Base-by-base conservation (phyloP, 2,329 filamentous ascomycete species). In the Fusarium drepaniforme region DNA sequence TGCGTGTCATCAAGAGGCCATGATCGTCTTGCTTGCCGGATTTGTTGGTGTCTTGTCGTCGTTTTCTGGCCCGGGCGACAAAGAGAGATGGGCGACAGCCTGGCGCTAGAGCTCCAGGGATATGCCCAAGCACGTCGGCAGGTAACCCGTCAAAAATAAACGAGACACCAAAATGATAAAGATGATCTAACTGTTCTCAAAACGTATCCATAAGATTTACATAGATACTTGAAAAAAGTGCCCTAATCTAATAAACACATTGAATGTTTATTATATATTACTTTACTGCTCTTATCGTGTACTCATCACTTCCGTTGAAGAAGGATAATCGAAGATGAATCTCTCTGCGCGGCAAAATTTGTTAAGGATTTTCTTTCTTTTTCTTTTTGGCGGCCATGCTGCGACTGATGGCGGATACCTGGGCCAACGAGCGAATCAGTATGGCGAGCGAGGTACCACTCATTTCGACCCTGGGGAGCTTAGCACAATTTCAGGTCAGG, bases 71-170 rank as follows among this genome's bases (percentile, higher is more conserved):
- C 35, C 35, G 13, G 35, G 65, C 73, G 74, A 75, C 74, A 74
- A 76, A 72, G 64, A 75, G 74, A 75, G 65, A 76, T 68, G 65
- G 65, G 73, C 73, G 67, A 74, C 68, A 75, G 73, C 73, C 73
- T 75, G 73, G 75, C 73, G 73, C 73, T 75, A 75, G 51, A 74
- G 66, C 49, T 71, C 51, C 73, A 75, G 70, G 73, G 73, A 75
- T 75, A 53, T 75, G 58, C 58, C 58, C 18, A 65, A 71, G 71
- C 42, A 23, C 13, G 21, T 46, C 15, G 18, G 9, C 16, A 37
- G 35, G 35, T 37, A 37, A 18, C 18, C 11, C 21, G 42, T 46
- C 42, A 46, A 42, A 46, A 46, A 46, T 46, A 46, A 46, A 46
- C 42, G 42, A 46, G 42, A 46, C 42, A 46, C 42, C 42, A 46